Evolutionary conservation across 495 filamentous ascomycete genomes (phyloP).

Genomic region (Neurospora sp.): DNA sequence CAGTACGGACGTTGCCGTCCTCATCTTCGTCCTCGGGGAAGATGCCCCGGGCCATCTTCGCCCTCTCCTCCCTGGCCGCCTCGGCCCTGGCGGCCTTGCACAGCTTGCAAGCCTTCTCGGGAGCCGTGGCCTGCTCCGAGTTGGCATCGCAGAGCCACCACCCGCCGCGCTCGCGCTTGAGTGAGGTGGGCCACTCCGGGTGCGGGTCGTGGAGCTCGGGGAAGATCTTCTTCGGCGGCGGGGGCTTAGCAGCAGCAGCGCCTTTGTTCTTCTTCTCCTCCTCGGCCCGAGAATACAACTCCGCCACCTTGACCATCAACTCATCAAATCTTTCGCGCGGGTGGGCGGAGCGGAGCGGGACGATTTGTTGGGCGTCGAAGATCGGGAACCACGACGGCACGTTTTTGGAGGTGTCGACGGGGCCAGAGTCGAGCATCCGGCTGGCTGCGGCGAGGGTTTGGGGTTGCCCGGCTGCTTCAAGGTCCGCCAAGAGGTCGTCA

Average conservation of each 20-base stretch:
- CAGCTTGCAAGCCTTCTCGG: constrained; percentile 21
- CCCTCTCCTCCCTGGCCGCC: neutral
- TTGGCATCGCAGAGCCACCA: constrained; percentile 28
- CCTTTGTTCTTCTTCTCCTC: neutral
- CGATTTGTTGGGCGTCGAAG: constrained; percentile 4
- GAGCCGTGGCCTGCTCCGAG: neutral
- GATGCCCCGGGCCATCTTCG: neutral
- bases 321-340: constrained; percentile 8
- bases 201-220: constrained; percentile 22
- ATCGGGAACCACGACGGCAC: constrained; percentile 27
- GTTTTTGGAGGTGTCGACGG: neutral
- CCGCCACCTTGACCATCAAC: constrained; percentile 2
- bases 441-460: neutral
- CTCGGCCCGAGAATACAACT: constrained; percentile 1
- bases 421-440: neutral
- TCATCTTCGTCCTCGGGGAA: neutral
- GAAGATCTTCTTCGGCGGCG: constrained; percentile 16
- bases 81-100: constrained; percentile 13
- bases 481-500: neutral
- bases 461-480: neutral
- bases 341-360: constrained; percentile 4
- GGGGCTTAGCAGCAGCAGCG: neutral
- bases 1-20: neutral
- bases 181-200: constrained; percentile 18
- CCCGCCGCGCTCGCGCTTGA: constrained; percentile 19